Percentiles rank a stretch among this genome's conserved stretches.
Conservation (phyloP, 441 rosid species). For the Euphorbia neoarborescens region DNA sequence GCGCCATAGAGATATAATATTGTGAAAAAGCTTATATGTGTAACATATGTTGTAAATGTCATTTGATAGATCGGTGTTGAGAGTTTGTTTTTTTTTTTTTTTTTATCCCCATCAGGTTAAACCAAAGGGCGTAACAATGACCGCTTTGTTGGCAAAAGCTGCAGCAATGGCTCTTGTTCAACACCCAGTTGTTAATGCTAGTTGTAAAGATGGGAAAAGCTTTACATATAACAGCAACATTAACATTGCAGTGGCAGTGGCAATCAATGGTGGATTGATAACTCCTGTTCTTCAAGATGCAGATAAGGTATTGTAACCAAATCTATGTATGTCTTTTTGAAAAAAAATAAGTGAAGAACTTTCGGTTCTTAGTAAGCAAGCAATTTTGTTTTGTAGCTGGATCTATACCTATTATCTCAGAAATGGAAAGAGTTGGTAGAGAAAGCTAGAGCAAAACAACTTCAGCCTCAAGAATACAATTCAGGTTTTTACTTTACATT, state of each 20-base stretch:
- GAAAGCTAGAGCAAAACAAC: slow-evolving; percentile 79
- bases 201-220: slow-evolving; percentile 86
- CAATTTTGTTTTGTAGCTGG: slow-evolving; percentile 51
- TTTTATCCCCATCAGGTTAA: slow-evolving; percentile 49
- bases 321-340: background rate
- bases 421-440: slow-evolving; percentile 96
- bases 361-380: slow-evolving; percentile 10
- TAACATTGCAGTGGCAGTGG: slow-evolving; percentile 93
- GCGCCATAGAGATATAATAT: background rate
- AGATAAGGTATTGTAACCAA: slow-evolving; percentile 52
- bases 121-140: slow-evolving; percentile 94
- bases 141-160: slow-evolving; percentile 85
- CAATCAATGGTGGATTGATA: slow-evolving; percentile 86
- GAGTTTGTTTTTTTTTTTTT: background rate
- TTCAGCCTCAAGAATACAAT: slow-evolving; percentile 88
- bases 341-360: background rate
- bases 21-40: background rate
- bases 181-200: slow-evolving; percentile 84
- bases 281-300: slow-evolving; percentile 97
- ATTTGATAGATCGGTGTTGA: background rate
- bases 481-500: slow-evolving; percentile 49
- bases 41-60: background rate
- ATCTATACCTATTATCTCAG: slow-evolving; percentile 73
- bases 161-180: slow-evolving; percentile 85
- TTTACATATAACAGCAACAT: slow-evolving; percentile 60